phyloP scores from a whole-genome alignment of 1,284 basidiomycete genomes.

The Austroboletus olivaceoglutinosus region DNA sequence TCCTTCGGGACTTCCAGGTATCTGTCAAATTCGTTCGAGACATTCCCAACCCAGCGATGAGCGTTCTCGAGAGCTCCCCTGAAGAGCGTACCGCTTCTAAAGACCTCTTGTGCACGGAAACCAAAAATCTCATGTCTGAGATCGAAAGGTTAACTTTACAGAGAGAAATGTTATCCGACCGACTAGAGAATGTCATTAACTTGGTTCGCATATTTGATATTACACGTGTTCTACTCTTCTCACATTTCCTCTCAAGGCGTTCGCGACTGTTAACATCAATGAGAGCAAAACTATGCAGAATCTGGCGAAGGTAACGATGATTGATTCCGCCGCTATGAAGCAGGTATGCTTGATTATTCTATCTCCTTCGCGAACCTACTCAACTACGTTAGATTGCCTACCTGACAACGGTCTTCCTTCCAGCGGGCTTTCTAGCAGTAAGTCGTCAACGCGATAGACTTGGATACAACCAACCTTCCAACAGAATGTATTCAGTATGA shows the following conservation, averaged over 20 bases:
- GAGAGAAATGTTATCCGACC: conserved; percentile 43
- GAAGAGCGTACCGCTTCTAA: conserved; percentile 15
- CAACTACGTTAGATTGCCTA: conserved; percentile 28
- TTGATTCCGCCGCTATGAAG: conserved; percentile 54
- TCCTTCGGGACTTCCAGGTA: conserved; percentile 52
- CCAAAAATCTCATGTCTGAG: conserved; percentile 42
- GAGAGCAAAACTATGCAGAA: conserved; percentile 46
- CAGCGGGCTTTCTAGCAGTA: conserved; percentile 37
- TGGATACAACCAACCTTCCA: conserved; percentile 1
- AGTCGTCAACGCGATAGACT: conserved; percentile 17
- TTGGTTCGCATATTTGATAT: conserved; percentile 25
- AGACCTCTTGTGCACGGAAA: conserved; percentile 42
- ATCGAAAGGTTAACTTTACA: conserved; percentile 44
- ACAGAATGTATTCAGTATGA: conserved; percentile 38
- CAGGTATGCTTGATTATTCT: conserved; percentile 22
- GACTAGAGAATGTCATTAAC: conserved; percentile 53
- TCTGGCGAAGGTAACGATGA: conserved; percentile 45
- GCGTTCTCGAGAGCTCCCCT: conserved; percentile 12
- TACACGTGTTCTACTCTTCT: neutral
- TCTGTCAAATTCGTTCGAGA: conserved; percentile 46
- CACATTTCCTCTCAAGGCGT: conserved; percentile 36
- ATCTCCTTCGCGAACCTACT: neutral
- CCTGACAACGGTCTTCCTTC: conserved; percentile 33
- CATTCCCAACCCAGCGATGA: conserved; percentile 46
- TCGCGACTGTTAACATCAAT: conserved; percentile 47